phyloP scores from a whole-genome alignment of 495 filamentous ascomycete genomes.

The Trichoderma virens region DNA sequence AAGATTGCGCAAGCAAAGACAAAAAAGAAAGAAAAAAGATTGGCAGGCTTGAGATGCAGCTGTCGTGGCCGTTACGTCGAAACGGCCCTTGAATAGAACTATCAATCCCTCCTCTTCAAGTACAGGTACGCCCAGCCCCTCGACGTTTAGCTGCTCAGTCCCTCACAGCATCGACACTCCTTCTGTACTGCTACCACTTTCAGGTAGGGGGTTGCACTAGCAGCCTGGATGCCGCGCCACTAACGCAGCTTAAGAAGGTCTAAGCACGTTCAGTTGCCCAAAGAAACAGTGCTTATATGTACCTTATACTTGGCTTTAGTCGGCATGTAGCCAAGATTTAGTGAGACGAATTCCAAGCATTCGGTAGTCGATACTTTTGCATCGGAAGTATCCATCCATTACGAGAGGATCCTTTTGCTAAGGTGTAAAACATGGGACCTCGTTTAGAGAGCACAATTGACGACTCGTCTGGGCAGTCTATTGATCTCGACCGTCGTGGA shows the following conservation, averaged over 20 bases:
- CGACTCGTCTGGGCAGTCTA: background rate
- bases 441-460: background rate
- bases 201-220: background rate
- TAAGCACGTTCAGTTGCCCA: background rate
- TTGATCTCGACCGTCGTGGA: background rate
- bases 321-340: too few relatives aligned
- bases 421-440: too few relatives aligned
- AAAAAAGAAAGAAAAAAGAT: background rate
- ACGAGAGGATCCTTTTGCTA: too few relatives aligned
- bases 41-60: background rate
- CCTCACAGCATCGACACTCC: background rate
- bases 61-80: background rate
- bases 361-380: too few relatives aligned
- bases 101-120: background rate
- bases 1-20: background rate
- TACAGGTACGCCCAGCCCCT: background rate
- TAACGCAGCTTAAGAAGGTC: conserved; percentile 4
- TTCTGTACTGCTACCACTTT: background rate
- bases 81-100: background rate
- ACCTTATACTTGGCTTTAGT: background rate
- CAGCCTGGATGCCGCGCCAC: conserved; percentile 3
- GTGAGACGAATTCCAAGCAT: too few relatives aligned
- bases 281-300: background rate
- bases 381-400: too few relatives aligned
- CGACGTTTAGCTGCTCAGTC: background rate